These are phyloP conservation scores for Paxillus involutus DNA, from an alignment of 768 basidiomycete genomes.

Conservation along the genomic window DNA sequence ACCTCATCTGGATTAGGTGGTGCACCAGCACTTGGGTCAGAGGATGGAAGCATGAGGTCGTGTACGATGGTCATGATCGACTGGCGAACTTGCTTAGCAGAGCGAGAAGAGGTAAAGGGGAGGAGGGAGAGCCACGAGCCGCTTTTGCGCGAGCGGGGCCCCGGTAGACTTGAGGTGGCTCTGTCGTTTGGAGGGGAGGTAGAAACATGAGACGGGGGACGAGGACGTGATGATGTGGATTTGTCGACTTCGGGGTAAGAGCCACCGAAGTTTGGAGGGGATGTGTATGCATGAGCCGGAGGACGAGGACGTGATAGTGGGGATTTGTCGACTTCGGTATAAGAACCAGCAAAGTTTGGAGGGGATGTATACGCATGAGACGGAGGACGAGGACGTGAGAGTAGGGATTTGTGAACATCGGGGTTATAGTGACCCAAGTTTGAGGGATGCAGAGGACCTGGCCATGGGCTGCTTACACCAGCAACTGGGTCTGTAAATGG, in stretches of 20 bases:
- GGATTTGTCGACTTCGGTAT: background rate
- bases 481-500: too few species aligned
- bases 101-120: conserved; percentile 24
- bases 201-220: background rate
- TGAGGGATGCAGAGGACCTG: background rate
- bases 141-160: background rate
- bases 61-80: conserved; percentile 53
- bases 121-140: conserved; percentile 28
- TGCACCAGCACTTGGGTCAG: background rate
- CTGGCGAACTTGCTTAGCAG: conserved; percentile 45
- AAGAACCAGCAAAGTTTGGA: background rate
- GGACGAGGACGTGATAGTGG: background rate
- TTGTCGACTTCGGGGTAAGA: background rate
- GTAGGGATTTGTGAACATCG: background rate
- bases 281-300: background rate
- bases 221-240: background rate
- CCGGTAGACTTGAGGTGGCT: background rate
- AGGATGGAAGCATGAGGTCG: conserved; percentile 42
- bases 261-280: background rate
- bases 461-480: background rate
- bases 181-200: background rate
- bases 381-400: background rate
- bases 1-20: conserved; percentile 34
- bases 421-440: background rate
- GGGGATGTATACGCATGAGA: background rate